A percentile compares a stretch with the other conserved stretches of the same genome.
Conservation (phyloP, 306 rosid species). For the Cicer cuneatum region DNA sequence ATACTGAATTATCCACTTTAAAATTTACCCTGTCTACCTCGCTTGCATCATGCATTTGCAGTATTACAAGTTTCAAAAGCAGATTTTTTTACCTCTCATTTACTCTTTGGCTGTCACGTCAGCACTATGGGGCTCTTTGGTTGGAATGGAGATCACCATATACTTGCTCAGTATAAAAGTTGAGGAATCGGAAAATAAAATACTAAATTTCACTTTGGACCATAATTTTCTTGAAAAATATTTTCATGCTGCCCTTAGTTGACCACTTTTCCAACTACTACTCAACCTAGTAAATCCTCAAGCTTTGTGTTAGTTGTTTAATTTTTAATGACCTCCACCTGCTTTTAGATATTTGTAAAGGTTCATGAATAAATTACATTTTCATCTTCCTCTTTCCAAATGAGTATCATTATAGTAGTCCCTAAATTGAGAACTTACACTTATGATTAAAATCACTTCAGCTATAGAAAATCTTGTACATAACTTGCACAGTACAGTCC, state of each 20-base stretch:
- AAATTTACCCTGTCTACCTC: conserved; percentile 16
- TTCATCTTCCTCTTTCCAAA: conserved; percentile 21
- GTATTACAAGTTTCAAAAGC: conserved; percentile 9
- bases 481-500: conserved; percentile 13
- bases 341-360: conserved; percentile 36
- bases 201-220: conserved; percentile 4
- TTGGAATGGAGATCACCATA: conserved; percentile 10
- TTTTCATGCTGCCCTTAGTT: conserved; percentile 10
- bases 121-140: conserved; percentile 8
- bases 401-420: conserved; percentile 29
- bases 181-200: conserved; percentile 20
- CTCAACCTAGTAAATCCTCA: conserved; percentile 27
- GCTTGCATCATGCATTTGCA: not conserved
- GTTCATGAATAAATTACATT: conserved; percentile 36
- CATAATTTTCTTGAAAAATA: conserved; percentile 21
- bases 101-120: conserved; percentile 12
- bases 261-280: not conserved
- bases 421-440: conserved; percentile 39
- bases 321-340: conserved; percentile 8
- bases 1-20: conserved; percentile 12
- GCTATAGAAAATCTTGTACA: conserved; percentile 20
- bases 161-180: conserved; percentile 5
- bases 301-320: conserved; percentile 14
- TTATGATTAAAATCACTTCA: conserved; percentile 31
- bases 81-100: conserved; percentile 15